Base-by-base conservation (phyloP, 495 filamentous ascomycete genomes). In the Penicillium canescens region DNA sequence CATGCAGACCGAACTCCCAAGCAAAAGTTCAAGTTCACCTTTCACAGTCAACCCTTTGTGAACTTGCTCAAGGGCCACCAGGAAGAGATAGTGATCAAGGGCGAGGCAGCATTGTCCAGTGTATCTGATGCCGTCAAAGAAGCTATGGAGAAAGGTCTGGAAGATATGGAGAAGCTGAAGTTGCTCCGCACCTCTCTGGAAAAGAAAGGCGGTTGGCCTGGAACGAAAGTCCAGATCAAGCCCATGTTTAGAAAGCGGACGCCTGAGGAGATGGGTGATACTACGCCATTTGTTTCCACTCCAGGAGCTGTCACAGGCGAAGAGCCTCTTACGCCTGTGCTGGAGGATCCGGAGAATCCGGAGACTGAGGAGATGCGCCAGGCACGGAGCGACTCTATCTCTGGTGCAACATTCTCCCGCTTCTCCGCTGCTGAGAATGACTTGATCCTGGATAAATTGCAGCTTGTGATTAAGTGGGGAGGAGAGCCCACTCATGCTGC, bases 11-110 rank as follows among this genome's bases (percentile, higher is more conserved):
- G 94, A 36, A 98, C 94, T 10, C 94, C 94, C 6, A 98, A 98
- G 69, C 94, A 98, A 60, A 98, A 98, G 63, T 96, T 96, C 76
- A 98, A 98, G 63, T 98, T 97, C 66, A 98, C 94, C 0, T 98
- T 98, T 62, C 95, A 98, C 69, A 95, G 89, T 7, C 89, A 92
- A 56, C 95, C 95, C 5, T 98, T 98, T 64, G 90, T 98, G 42
- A 89, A 96, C 52, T 78, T 98, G 6, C 79, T 98, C 38, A 92
- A 89, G 65, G 94, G 94, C 1, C 93, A 98, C 64, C 88, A 92
- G 60, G 93, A 98, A 74, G 94, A 98, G 60, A 93, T 98, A 8
- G 82, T 98, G 8, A 85, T 98, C 12, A 92, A 96, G 57, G 92
- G 92, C 7, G 91, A 93, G 64, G 84, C 89, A 33, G 95, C 95